Evolutionary conservation across 2,329 filamentous ascomycete species (phyloP).

Genomic region (Ophiostoma himal-ulmi): DNA sequence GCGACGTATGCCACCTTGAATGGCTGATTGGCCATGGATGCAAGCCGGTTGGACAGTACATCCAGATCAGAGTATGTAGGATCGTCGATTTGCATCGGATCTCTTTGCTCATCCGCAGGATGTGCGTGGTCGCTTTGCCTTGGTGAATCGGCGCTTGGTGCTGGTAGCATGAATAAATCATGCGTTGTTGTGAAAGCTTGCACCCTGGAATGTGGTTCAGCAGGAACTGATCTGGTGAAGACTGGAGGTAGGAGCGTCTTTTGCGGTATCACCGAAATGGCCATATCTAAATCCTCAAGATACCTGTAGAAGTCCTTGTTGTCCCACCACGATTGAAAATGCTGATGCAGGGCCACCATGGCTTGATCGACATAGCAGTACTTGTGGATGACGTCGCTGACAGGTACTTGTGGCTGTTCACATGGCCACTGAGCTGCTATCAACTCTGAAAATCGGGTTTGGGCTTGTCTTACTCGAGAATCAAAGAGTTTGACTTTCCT

Average conservation of each 20-base stretch:
- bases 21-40: conserved; percentile 9
- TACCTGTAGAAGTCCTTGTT: conserved; percentile 13
- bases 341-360: not conserved
- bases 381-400: not conserved
- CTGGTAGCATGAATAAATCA: not conserved
- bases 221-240: not conserved
- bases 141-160: not conserved
- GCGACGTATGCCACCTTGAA: not conserved
- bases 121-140: not conserved
- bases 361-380: not conserved
- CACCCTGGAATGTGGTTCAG: not conserved
- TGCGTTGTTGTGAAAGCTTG: not conserved
- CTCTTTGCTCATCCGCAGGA: not conserved
- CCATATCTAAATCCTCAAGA: not conserved
- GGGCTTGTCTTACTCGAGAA: not conserved
- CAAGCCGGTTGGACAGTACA: not conserved
- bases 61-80: not conserved
- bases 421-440: not conserved
- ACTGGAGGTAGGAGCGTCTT: not conserved
- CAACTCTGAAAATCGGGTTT: not conserved
- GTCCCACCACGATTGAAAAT: conserved; percentile 13
- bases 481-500: not conserved
- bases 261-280: not conserved
- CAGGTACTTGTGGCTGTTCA: not conserved
- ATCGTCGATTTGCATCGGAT: not conserved